Evolutionary conservation across 352 stramenopile species (phyloP).

Genomic region (Pythium plurisporium): DNA sequence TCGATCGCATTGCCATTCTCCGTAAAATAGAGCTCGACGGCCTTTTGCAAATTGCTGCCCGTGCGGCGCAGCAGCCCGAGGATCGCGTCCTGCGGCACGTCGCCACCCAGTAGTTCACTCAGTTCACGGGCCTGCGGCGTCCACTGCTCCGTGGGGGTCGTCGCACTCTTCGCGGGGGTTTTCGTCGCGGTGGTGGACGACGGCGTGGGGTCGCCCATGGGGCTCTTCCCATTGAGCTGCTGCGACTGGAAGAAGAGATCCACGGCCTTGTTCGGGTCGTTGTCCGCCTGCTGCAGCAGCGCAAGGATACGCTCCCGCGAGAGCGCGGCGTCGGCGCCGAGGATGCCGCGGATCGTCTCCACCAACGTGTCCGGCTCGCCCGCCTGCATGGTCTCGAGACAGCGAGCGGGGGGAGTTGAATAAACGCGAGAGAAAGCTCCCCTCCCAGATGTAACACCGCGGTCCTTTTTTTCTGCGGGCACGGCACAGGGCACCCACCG

Average conservation of each 20-base stretch:
- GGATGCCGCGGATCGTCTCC: constrained; percentile 74
- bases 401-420: background rate
- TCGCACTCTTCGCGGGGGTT: constrained; percentile 32
- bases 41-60: constrained; percentile 69
- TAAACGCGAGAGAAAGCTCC: background rate
- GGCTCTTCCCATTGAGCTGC: constrained; percentile 27
- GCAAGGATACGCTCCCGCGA: constrained; percentile 62
- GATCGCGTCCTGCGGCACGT: constrained; percentile 55
- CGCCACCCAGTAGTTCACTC: constrained; percentile 65
- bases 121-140: constrained; percentile 47
- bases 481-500: background rate
- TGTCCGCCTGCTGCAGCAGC: constrained; percentile 50
- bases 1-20: constrained; percentile 42
- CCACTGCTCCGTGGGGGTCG: constrained; percentile 21
- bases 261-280: constrained; percentile 81
- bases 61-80: constrained; percentile 51
- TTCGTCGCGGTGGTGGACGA: constrained; percentile 14
- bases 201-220: constrained; percentile 16
- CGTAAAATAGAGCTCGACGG: constrained; percentile 75
- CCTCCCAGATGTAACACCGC: background rate
- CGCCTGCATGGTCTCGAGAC: background rate
- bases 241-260: constrained; percentile 76
- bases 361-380: constrained; percentile 56
- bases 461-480: constrained; percentile 8
- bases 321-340: constrained; percentile 43